phyloP scores from a whole-genome alignment of 352 stramenopile species.

The Detonula confervacea region DNA sequence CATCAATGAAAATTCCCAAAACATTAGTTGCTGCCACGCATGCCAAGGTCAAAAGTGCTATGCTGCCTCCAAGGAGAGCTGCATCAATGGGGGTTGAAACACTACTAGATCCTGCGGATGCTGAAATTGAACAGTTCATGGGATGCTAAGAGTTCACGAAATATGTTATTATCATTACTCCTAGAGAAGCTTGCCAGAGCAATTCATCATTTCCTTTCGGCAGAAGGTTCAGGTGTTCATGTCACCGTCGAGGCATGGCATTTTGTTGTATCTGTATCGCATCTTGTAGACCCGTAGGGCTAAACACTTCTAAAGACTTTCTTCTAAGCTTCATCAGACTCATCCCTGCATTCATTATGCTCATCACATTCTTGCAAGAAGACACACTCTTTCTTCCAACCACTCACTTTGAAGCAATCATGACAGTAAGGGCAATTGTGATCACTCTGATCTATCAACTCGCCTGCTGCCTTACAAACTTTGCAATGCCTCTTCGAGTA shows the following conservation, averaged over 20 bases:
- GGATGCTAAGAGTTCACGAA: not conserved
- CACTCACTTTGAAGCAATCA: slow-evolving; percentile 7
- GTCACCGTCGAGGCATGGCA: no score
- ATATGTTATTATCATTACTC: not conserved
- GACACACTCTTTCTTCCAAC: slow-evolving; percentile 19
- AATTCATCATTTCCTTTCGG: not conserved
- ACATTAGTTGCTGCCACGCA: no score
- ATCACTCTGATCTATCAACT: slow-evolving; percentile 6
- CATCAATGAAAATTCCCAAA: no score
- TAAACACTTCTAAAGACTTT: no score
- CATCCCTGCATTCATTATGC: not conserved
- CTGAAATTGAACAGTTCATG: slow-evolving; percentile 1
- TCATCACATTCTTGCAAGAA: slow-evolving; percentile 1
- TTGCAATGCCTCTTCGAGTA: not conserved
- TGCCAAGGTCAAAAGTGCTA: not conserved
- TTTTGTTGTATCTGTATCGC: no score
- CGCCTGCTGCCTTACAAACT: slow-evolving; percentile 1
- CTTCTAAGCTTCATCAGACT: not conserved
- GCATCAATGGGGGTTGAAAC: not conserved
- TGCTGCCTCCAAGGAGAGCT: not conserved
- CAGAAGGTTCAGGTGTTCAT: no score
- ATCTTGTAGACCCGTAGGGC: not conserved
- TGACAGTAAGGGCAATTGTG: slow-evolving; percentile 12
- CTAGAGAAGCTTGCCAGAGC: not conserved
- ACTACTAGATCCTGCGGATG: not conserved